These are phyloP conservation scores for Herpetomonas samuelpessoai DNA, from an alignment of 208 protist species.

Conservation along the genomic window DNA sequence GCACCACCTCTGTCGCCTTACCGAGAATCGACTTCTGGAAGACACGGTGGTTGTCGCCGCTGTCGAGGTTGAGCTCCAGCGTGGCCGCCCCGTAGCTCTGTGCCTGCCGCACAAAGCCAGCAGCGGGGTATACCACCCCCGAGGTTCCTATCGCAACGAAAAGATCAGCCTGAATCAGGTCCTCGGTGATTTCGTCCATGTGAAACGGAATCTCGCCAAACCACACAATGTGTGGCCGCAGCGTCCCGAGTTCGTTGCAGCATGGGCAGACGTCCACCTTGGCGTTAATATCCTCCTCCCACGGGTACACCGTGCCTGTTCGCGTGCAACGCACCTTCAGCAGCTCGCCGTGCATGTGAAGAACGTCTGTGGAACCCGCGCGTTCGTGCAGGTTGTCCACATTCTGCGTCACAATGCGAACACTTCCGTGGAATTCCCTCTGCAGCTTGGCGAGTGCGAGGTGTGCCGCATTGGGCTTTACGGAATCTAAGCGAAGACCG, in stretches of 20 bases:
- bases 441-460: constrained; percentile 45
- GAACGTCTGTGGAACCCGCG: constrained; percentile 45
- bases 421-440: constrained; percentile 27
- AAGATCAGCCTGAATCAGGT: constrained; percentile 38
- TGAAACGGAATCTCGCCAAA: constrained; percentile 76
- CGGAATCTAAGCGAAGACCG: constrained; percentile 22
- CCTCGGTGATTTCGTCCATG: constrained; percentile 49
- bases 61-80: constrained; percentile 63
- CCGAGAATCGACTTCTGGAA: constrained; percentile 58
- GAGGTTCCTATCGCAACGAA: constrained; percentile 78
- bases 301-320: constrained; percentile 33
- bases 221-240: constrained; percentile 84
- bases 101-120: constrained; percentile 40
- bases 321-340: constrained; percentile 55
- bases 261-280: constrained; percentile 37
- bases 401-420: constrained; percentile 74
- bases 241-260: constrained; percentile 37
- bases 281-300: constrained; percentile 15
- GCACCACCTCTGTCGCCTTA: constrained; percentile 47
- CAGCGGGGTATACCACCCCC: constrained; percentile 74
- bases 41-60: constrained; percentile 26
- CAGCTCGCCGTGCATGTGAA: constrained; percentile 87
- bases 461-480: constrained; percentile 60
- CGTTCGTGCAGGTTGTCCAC: constrained; percentile 79
- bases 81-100: constrained; percentile 32